phyloP scores from a whole-genome alignment of 768 basidiomycete genomes.

The Lactifluus rugatus region DNA sequence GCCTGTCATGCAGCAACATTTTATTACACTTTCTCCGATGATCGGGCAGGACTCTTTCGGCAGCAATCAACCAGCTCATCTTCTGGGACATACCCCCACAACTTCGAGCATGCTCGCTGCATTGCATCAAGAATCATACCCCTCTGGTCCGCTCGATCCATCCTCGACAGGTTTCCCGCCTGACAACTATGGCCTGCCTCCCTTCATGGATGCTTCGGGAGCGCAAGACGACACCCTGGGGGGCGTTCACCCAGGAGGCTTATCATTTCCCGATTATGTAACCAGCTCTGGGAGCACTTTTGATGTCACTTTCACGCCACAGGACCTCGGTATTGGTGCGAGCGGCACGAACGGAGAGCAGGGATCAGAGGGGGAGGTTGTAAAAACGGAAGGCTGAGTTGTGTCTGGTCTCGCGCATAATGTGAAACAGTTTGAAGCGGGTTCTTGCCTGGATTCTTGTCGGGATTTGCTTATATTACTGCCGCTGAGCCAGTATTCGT shows the following conservation, averaged over 20 bases:
- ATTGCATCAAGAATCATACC: slow-evolving; percentile 67
- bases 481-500: slow-evolving; percentile 8
- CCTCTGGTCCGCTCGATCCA: slow-evolving; percentile 55
- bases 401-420: slow-evolving; percentile 22
- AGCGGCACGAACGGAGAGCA: slow-evolving; percentile 41
- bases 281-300: slow-evolving; percentile 43
- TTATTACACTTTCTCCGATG: slow-evolving; percentile 83
- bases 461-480: slow-evolving; percentile 15
- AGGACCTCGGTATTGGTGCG: slow-evolving; percentile 52
- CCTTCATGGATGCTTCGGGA: slow-evolving; percentile 67
- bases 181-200: slow-evolving; percentile 59
- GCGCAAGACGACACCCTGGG: slow-evolving; percentile 55
- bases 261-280: slow-evolving; percentile 65
- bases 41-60: slow-evolving; percentile 71
- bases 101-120: slow-evolving; percentile 89
- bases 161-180: slow-evolving; percentile 50
- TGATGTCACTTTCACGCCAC: slow-evolving; percentile 61
- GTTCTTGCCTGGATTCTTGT: slow-evolving; percentile 14
- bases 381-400: slow-evolving; percentile 51
- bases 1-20: slow-evolving; percentile 85
- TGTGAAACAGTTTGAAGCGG: background rate
- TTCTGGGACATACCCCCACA: slow-evolving; percentile 75
- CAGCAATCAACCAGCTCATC: slow-evolving; percentile 38
- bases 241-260: slow-evolving; percentile 49
- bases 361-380: slow-evolving; percentile 52